A percentile compares a stretch with the other conserved stretches of the same genome.
Conservation (phyloP, 179 eudicot species). For the Silene vulgaris region DNA sequence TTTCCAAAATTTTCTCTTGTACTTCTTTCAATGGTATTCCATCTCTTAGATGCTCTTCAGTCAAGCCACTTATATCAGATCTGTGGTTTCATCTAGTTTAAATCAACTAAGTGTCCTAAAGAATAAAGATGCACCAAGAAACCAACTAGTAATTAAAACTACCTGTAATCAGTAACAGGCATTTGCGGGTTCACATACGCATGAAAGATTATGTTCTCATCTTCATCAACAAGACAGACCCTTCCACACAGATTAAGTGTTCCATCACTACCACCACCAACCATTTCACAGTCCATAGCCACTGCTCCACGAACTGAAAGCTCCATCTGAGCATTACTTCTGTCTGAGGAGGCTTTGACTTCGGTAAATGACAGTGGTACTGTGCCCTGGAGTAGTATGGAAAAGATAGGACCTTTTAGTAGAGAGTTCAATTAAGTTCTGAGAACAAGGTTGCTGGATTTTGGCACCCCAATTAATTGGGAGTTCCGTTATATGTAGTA, state of each 20-base stretch:
- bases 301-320: constrained; percentile 36
- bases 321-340: constrained; percentile 13
- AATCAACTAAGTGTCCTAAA: neutral
- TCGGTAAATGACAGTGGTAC: constrained; percentile 28
- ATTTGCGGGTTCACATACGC: constrained; percentile 58
- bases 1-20: constrained; percentile 43
- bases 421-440: neutral
- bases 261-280: constrained; percentile 81
- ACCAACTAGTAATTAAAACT: constrained; percentile 4
- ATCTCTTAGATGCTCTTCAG: constrained; percentile 55
- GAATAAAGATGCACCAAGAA: constrained; percentile 13
- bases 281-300: constrained; percentile 80
- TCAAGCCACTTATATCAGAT: constrained; percentile 51
- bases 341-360: constrained; percentile 24
- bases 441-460: neutral
- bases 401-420: neutral
- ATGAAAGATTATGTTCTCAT: constrained; percentile 65
- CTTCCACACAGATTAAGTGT: constrained; percentile 64
- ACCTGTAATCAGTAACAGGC: constrained; percentile 76
- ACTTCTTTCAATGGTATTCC: constrained; percentile 68
- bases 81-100: constrained; percentile 12
- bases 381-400: constrained; percentile 40
- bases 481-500: too few relatives aligned
- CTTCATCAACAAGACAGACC: constrained; percentile 71
- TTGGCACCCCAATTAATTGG: neutral